phyloP scores from a whole-genome alignment of 116 monocot genomes.

The Posidonia oceanica region DNA sequence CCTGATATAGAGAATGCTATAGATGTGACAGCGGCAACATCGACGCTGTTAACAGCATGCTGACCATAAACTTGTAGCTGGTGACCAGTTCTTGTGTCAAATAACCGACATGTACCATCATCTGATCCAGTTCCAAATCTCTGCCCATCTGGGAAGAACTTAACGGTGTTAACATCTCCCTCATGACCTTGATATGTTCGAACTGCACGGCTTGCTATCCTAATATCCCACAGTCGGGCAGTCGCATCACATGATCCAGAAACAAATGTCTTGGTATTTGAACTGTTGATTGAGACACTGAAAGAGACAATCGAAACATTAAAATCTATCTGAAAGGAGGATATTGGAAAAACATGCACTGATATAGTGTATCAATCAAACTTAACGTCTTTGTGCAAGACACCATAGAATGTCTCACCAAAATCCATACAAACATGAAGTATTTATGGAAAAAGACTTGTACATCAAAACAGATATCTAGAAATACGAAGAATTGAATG shows the following conservation, averaged over 20 bases:
- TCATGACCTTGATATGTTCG: conserved; percentile 75
- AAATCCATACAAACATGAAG: not conserved
- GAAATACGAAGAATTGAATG: too few species aligned
- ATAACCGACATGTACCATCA: conserved; percentile 87
- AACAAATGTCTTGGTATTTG: conserved; percentile 83
- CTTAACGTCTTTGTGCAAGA: not conserved
- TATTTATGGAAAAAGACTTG: too few species aligned
- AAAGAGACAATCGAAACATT: not conserved
- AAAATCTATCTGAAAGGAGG: not conserved
- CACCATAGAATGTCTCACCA: not conserved
- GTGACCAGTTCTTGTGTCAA: conserved; percentile 95
- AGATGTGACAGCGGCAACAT: conserved; percentile 58
- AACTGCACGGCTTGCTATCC: conserved; percentile 86
- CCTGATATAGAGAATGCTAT: conserved; percentile 95
- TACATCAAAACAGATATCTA: too few species aligned
- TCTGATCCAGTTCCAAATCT: conserved; percentile 94
- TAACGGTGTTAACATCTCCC: conserved; percentile 82
- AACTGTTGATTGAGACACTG: conserved; percentile 80
- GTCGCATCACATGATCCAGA: conserved; percentile 95
- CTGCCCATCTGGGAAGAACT: conserved; percentile 95
- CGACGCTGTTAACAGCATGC: conserved; percentile 32
- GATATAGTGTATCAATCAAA: too few species aligned
- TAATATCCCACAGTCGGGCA: conserved; percentile 78
- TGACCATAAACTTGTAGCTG: conserved; percentile 78
- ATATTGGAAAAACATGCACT: not conserved